phyloP scores from a whole-genome alignment of 2,329 filamentous ascomycete genomes.

The Atkinsonella texensis region DNA sequence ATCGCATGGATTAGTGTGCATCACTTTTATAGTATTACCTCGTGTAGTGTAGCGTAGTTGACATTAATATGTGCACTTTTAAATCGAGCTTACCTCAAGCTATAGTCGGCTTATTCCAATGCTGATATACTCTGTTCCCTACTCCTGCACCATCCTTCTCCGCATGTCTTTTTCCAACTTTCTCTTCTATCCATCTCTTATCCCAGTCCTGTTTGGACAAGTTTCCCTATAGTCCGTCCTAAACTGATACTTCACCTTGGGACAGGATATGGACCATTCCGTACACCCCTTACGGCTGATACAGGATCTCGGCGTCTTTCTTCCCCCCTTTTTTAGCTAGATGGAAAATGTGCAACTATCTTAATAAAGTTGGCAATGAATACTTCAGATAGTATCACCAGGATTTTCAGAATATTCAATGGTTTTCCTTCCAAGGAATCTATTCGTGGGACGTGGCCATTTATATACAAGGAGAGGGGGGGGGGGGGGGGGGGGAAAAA shows the following conservation, averaged over 20 bases:
- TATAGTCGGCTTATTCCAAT: no score
- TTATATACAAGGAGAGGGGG: slow-evolving; percentile 3
- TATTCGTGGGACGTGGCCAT: neutral
- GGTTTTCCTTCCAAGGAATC: slow-evolving; percentile 4
- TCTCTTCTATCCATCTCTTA: neutral
- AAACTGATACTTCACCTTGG: slow-evolving; percentile 1
- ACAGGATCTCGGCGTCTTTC: slow-evolving; percentile 5
- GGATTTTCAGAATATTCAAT: neutral
- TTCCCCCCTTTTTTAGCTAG: no score
- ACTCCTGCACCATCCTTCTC: no score
- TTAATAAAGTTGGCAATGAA: no score
- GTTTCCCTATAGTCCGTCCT: slow-evolving; percentile 4
- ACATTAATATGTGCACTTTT: no score
- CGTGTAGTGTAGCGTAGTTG: neutral
- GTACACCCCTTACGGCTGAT: slow-evolving; percentile 1
- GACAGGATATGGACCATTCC: neutral
- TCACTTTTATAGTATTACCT: neutral
- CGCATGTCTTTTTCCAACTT: no score
- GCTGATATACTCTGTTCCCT: no score
- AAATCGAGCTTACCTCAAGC: no score
- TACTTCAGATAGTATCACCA: no score
- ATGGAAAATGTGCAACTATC: no score
- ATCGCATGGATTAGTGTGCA: neutral
- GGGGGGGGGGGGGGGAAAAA: no score
- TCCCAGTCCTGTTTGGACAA: neutral